Evolutionary conservation across 1,139 yeast species (phyloP).

Genomic region (Protomyces pachydermus): DNA sequence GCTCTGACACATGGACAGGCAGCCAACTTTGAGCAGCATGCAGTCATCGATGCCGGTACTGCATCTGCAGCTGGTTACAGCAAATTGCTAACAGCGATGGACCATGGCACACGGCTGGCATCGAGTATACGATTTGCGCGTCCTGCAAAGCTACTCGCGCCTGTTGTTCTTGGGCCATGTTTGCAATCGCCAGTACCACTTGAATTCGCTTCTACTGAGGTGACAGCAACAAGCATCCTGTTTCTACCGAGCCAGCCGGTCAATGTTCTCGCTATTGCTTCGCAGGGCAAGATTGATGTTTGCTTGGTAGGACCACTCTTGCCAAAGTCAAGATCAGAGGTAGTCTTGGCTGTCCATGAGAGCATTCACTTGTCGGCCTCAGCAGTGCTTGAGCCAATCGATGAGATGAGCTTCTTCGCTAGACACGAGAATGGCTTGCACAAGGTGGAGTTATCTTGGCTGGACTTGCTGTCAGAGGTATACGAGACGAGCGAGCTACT

Average conservation of each 20-base stretch:
- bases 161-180: constrained; percentile 25
- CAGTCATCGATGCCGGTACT: constrained; percentile 9
- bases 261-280: constrained; percentile 23
- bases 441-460: constrained; percentile 8
- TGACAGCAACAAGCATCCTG: constrained; percentile 11
- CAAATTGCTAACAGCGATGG: constrained; percentile 4
- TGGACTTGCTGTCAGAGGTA: constrained; percentile 3
- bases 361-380: constrained; percentile 1
- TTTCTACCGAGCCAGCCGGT: constrained; percentile 19
- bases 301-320: constrained; percentile 19
- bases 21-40: constrained; percentile 8
- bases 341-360: constrained; percentile 16
- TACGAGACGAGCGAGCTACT: constrained; percentile 1
- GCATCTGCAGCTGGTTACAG: background rate
- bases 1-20: background rate
- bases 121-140: constrained; percentile 1
- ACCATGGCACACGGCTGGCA: constrained; percentile 7
- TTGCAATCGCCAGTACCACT: constrained; percentile 27
- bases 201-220: constrained; percentile 15
- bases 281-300: constrained; percentile 28
- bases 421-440: constrained; percentile 12
- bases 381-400: background rate
- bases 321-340: background rate
- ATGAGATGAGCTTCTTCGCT: background rate
- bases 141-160: constrained; percentile 9